Evolutionary conservation across 2,329 filamentous ascomycete species (phyloP).

Genomic region (Cytospora paraplurivora): DNA sequence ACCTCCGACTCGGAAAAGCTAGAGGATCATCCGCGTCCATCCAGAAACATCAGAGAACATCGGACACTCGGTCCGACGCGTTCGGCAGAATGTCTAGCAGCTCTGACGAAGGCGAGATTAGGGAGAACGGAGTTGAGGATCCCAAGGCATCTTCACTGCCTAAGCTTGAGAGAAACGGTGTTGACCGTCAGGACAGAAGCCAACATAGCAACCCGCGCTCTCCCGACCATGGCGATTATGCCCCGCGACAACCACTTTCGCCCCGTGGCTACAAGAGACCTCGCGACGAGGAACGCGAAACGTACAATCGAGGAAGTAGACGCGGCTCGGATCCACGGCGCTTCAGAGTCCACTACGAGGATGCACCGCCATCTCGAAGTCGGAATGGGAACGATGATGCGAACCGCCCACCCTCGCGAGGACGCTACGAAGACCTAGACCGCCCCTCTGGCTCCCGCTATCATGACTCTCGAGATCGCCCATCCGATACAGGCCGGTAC

Average conservation of each 20-base stretch:
- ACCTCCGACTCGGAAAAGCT: constrained; percentile 18
- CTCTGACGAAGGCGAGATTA: constrained; percentile 86
- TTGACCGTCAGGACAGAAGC: constrained; percentile 92
- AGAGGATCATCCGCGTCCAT: constrained; percentile 25
- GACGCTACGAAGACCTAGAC: constrained; percentile 60
- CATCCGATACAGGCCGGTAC: constrained; percentile 43
- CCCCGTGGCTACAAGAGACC: constrained; percentile 69
- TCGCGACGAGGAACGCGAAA: constrained; percentile 65
- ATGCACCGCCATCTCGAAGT: constrained; percentile 49
- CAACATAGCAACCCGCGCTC: constrained; percentile 62
- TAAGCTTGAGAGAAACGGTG: constrained; percentile 74
- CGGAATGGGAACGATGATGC: constrained; percentile 56
- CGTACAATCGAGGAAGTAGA: constrained; percentile 42
- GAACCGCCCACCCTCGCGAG: constrained; percentile 26
- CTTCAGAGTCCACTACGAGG: constrained; percentile 65
- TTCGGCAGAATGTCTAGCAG: constrained; percentile 48
- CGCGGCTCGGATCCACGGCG: constrained; percentile 58
- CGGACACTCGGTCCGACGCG: constrained; percentile 13
- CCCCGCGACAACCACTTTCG: constrained; percentile 55
- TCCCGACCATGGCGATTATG: constrained; percentile 53
- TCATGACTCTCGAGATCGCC: constrained; percentile 28
- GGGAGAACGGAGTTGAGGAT: constrained; percentile 66
- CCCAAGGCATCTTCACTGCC: constrained; percentile 87
- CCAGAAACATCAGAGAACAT: constrained; percentile 6
- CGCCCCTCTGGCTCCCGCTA: constrained; percentile 40